Evolutionary conservation across 2,329 filamentous ascomycete species (phyloP), one percentile per base, ranked within the genome.

Genomic region (Aspergillus sp.): DNA sequence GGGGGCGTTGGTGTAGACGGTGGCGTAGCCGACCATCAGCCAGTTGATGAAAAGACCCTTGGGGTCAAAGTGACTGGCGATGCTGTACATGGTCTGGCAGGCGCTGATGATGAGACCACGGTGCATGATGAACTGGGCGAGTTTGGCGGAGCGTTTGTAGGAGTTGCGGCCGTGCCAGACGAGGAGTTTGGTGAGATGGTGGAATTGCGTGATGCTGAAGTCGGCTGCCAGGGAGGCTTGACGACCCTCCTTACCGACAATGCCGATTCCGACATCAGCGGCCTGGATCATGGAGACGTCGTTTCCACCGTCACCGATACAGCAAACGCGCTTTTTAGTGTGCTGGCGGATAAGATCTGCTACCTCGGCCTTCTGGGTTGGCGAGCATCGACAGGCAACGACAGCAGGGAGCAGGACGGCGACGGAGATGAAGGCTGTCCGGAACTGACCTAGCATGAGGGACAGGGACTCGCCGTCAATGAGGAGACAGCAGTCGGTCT

Each of bases 221-320:
- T 99, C 95, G 10, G 95, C 96, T 0, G 96, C 96, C 50, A 99
- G 83, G 71, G 90, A 95, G 38, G 95, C 95, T 80, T 99, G 95
- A 21, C 91, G 88, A 36, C 95, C 95, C 80, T 99, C 95, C 80
- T 99, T 99, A 62, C 95, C 95, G 0, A 98, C 95, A 63, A 99
- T 99, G 62, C 95, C 95, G 25, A 99, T 94, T 62, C 96, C 96
- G 0, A 99, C 93, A 71, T 99, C 95, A 0, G 96, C 95, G 7
- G 95, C 94, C 81, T 98, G 95, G 68, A 99, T 99, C 95, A 99
- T 99, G 67, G 90, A 94, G 5, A 99, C 95, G 74, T 99, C 96
- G 77, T 99, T 99, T 69, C 96, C 95, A 66, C 95, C 95, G 72
- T 99, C 95, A 39, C 95, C 95, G 67, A 99, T 99, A 73, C 95